Conservation (phyloP, 352 stramenopile species). For the Peronospora belbahrii region DNA sequence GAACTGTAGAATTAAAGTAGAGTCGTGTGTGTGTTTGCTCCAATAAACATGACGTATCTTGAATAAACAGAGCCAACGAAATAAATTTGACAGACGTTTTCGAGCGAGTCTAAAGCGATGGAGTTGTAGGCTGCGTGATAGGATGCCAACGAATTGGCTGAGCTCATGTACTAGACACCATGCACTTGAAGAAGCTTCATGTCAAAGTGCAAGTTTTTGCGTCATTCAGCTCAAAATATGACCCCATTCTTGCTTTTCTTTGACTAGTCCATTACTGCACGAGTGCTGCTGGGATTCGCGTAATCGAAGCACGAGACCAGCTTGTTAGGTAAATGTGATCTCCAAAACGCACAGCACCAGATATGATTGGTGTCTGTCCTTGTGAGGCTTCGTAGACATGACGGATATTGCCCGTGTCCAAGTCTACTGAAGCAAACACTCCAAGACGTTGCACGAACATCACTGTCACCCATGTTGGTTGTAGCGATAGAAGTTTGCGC, state of each 20-base stretch:
- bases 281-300: slow-evolving; percentile 34
- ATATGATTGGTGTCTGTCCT: slow-evolving; percentile 32
- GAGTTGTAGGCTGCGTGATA: too few relatives aligned
- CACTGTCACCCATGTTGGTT: slow-evolving; percentile 31
- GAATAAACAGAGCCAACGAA: too few relatives aligned
- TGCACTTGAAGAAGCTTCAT: background rate
- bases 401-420: slow-evolving; percentile 33
- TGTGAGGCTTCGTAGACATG: slow-evolving; percentile 42
- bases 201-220: background rate
- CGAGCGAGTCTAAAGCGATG: too few relatives aligned
- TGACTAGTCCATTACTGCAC: slow-evolving; percentile 17
- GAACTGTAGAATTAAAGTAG: background rate
- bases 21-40: background rate
- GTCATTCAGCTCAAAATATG: background rate
- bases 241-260: background rate
- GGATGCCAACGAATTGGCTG: background rate
- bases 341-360: slow-evolving; percentile 32
- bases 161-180: background rate
- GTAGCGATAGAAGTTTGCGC: slow-evolving; percentile 48
- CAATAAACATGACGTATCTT: background rate
- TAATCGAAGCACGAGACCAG: slow-evolving; percentile 34
- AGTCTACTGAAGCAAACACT: slow-evolving; percentile 39
- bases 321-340: slow-evolving; percentile 52
- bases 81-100: too few relatives aligned
- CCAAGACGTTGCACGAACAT: slow-evolving; percentile 28